Evolutionary conservation across 2,329 filamentous ascomycete species (phyloP), one percentile per base, ranked within the genome.

Genomic region (Botryotinia calthae): DNA sequence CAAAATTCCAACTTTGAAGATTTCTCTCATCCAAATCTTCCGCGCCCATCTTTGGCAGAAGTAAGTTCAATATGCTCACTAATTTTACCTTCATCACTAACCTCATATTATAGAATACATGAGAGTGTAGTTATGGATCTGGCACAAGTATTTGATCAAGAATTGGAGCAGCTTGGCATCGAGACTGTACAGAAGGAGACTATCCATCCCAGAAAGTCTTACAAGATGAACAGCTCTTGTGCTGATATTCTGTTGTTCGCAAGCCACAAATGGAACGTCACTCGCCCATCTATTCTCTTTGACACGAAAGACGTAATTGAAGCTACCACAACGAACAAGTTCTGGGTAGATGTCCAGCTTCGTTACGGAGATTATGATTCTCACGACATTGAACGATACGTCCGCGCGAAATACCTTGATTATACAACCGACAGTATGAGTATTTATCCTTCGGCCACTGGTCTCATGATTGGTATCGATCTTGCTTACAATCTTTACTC

Each of bases 191-290:
- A 99, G 81, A 99, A 99, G 83, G 96, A 99, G 85, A 98, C 96
- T 0, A 99, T 99, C 74, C 96, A 99, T 85, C 96, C 96, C 70
- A 89, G 96, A 89, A 99, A 99, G 84, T 98, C 94, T 7, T 99
- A 99, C 89, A 99, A 99, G 89, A 99, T 99, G 96, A 99, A 99
- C 86, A 98, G 95, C 79, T 98, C 95, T 73, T 98, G 96, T 80
- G 96, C 97, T 7, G 96, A 99, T 82, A 98, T 99, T 76, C 87
- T 98, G 71, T 88, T 99, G 16, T 99, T 99, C 80, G 95, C 96
- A 54, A 97, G 93, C 76, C 96, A 98, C 85, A 99, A 98, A 82
- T 99, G 97, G 97, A 98, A 97, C 76, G 95, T 99, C 70, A 98
- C 95, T 0, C 88, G 93, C 4, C 97, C 96, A 2, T 98, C 95